These are phyloP conservation scores for Xylaria cubensis DNA, from an alignment of 495 filamentous ascomycete genomes.

Conservation along the genomic window DNA sequence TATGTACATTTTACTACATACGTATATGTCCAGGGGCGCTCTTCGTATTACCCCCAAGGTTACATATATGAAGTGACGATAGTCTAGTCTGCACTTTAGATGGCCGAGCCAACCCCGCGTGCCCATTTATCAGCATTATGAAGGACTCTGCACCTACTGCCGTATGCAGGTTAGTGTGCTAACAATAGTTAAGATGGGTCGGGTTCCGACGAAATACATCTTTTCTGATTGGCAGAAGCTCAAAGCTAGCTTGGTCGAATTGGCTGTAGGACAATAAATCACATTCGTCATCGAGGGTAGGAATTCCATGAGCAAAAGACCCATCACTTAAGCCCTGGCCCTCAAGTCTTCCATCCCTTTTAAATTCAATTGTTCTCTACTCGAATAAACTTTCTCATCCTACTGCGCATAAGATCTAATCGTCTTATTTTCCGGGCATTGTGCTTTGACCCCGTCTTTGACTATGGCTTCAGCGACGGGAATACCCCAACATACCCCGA, in stretches of 20 bases:
- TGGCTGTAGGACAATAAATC: background rate
- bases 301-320: slow-evolving; percentile 18
- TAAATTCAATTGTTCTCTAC: background rate
- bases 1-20: background rate
- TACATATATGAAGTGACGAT: no score
- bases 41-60: background rate
- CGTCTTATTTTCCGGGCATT: slow-evolving; percentile 17
- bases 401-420: background rate
- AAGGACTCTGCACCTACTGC: background rate
- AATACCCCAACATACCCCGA: slow-evolving; percentile 52
- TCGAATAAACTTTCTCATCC: background rate
- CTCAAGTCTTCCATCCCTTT: background rate
- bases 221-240: slow-evolving; percentile 23
- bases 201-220: slow-evolving; percentile 11
- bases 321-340: background rate
- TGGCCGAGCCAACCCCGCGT: slow-evolving; percentile 10
- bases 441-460: slow-evolving; percentile 28
- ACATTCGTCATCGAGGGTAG: slow-evolving; percentile 18
- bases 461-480: slow-evolving; percentile 64
- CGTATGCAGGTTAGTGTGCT: background rate
- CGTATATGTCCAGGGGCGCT: background rate
- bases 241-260: slow-evolving; percentile 2
- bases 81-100: no score
- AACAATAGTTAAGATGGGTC: background rate
- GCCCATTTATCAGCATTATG: slow-evolving; percentile 2